These are phyloP conservation scores for Neoboletus subvelutipes DNA, from an alignment of 768 basidiomycete genomes.

Conservation along the genomic window DNA sequence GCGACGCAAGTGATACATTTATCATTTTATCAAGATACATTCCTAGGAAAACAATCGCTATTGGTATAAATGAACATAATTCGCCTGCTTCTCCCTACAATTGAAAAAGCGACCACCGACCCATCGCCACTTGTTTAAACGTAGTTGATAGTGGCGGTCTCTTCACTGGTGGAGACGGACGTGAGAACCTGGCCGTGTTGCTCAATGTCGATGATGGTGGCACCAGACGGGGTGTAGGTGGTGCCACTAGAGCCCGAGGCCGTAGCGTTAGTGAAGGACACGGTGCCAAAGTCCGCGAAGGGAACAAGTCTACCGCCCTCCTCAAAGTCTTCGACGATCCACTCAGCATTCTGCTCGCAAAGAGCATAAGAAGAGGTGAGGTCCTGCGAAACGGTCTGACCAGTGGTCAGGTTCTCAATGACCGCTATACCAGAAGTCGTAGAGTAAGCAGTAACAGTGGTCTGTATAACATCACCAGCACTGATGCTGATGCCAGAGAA, in stretches of 20 bases:
- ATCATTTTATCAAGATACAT: background rate
- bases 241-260: conserved; percentile 7
- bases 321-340: conserved; percentile 25
- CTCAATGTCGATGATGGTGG: conserved; percentile 12
- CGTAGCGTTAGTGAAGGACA: conserved; percentile 13
- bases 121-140: background rate
- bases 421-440: conserved; percentile 17
- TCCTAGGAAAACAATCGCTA: background rate
- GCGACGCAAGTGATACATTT: background rate
- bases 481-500: conserved; percentile 16
- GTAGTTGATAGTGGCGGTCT: conserved; percentile 7
- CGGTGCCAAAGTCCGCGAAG: conserved; percentile 21
- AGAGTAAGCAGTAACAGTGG: conserved; percentile 17
- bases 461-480: conserved; percentile 17
- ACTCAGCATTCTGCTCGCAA: conserved; percentile 20
- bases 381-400: conserved; percentile 1
- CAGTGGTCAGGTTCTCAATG: conserved; percentile 22
- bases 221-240: conserved; percentile 9
- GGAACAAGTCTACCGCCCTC: conserved; percentile 1
- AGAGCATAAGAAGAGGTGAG: conserved; percentile 17
- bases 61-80: background rate
- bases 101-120: background rate
- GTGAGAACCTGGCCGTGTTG: conserved; percentile 14
- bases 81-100: too few relatives aligned
- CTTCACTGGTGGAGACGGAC: conserved; percentile 3